Evolutionary conservation across 1,284 basidiomycete genomes (phyloP).

Genomic region (Irpex lacteus): DNA sequence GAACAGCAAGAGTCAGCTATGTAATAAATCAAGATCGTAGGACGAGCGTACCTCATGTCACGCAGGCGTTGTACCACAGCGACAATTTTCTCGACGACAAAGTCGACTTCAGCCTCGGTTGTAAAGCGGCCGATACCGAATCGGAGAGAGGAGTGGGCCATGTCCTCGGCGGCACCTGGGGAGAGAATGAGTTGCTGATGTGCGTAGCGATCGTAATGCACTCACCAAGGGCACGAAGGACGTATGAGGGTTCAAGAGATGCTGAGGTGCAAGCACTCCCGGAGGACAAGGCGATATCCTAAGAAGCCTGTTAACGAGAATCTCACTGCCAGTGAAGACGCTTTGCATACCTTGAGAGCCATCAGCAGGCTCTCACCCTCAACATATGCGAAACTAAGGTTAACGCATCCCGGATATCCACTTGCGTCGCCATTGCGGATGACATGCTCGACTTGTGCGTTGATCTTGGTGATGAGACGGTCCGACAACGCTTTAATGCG

Average conservation of each 20-base stretch:
- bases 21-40: background rate
- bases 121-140: conserved; percentile 99
- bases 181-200: too few species aligned
- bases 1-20: conserved; percentile 6
- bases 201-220: too few species aligned
- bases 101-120: conserved; percentile 96
- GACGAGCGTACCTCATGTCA: conserved; percentile 61
- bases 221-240: conserved; percentile 95
- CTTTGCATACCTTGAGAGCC: conserved; percentile 83
- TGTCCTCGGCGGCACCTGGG: conserved; percentile 96
- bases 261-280: conserved; percentile 99
- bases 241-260: conserved; percentile 97
- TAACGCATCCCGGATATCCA: conserved; percentile 92
- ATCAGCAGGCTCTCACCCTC: conserved; percentile 97
- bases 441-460: conserved; percentile 83
- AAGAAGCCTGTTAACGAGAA: background rate
- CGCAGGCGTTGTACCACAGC: conserved; percentile 75
- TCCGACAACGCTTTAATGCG: conserved; percentile 79
- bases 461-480: conserved; percentile 82
- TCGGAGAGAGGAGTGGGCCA: conserved; percentile 97
- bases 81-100: conserved; percentile 89
- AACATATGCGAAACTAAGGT: conserved; percentile 95
- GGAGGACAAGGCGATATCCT: conserved; percentile 97
- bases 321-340: conserved; percentile 22
- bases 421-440: conserved; percentile 90